A percentile compares a stretch with the other conserved stretches of the same genome.
These are phyloP conservation scores for Corymbia citriodora DNA, from an alignment of 441 rosid genomes.

Conservation along the genomic window DNA sequence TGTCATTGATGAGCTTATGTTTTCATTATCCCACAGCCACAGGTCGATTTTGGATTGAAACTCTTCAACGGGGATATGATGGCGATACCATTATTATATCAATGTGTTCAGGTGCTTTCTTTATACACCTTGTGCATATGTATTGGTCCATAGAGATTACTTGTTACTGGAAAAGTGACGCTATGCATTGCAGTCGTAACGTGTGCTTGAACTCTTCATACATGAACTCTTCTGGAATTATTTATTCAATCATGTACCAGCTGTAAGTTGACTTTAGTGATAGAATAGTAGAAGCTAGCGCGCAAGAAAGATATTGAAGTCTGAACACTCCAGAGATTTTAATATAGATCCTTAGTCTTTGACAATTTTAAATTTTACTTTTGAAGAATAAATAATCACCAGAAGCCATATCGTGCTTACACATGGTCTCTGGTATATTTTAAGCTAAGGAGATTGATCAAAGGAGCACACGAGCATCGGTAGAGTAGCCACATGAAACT, in stretches of 20 bases:
- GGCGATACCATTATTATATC: slow-evolving; percentile 15
- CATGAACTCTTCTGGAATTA: neutral
- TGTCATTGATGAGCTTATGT: neutral
- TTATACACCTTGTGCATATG: neutral
- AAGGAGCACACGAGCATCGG: neutral
- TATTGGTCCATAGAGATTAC: neutral
- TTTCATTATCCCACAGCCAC: slow-evolving; percentile 3
- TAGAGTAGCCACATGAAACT: neutral
- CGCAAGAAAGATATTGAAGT: neutral
- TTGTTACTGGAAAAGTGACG: too few species aligned
- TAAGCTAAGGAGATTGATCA: neutral
- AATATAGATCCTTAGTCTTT: neutral
- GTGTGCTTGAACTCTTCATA: neutral
- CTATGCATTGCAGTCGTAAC: too few species aligned
- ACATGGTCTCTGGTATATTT: neutral
- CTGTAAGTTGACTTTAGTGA: neutral
- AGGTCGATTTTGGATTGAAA: slow-evolving; percentile 13
- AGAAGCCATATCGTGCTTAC: neutral
- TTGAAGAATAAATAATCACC: neutral
- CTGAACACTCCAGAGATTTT: neutral
- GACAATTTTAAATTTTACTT: neutral
- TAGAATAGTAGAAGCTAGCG: neutral
- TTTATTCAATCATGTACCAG: neutral
- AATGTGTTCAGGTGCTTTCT: slow-evolving; percentile 10
- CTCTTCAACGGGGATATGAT: slow-evolving; percentile 8